Evolutionary conservation across 2,329 filamentous ascomycete species (phyloP), one percentile per base, ranked within the genome.

Genomic region (Fusarium nelsonii): DNA sequence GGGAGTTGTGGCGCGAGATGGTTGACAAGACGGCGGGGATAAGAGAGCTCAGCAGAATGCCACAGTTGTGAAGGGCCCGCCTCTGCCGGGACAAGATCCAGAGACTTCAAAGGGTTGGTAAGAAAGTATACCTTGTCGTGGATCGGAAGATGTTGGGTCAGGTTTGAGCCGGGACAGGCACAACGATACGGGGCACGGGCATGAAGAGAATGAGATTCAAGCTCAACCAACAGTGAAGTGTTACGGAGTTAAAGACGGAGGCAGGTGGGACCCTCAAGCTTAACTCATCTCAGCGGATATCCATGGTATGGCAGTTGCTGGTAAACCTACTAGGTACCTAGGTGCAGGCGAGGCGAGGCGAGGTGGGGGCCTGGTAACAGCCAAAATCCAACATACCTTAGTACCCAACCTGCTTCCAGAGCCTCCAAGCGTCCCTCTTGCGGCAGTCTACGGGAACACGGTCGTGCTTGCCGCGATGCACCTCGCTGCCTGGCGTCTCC

Each of bases 401-500:
- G 23, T 23, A 6, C 20, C 45, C 11, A 16, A 56, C 43, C 28
- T 45, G 51, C 53, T 30, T 30, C 41, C 44, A 59, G 57, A 59
- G 57, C 53, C 57, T 58, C 28, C 34, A 36, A 36, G 30, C 18
- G 30, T 43, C 52, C 41, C 23, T 30, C 52, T 49, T 36, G 50
- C 36, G 30, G 37, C 15, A 48, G 51, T 44, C 44, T 37, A 23
- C 36, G 15, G 53, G 55, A 44, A 45, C 45, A 61, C 44, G 45
- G 45, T 60, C 37, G 57, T 49, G 52, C 44, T 63, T 63, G 67
- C 71, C 71, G 57, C 71, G 71, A 73, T 73, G 43, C 51, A 63
- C 62, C 53, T 73, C 69, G 71, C 55, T 73, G 71, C 71, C 71
- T 73, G 63, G 68, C 54, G 55, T 53, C 64, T 59, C 20, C 59